A percentile compares a stretch with the other conserved stretches of the same genome.
Evolutionary conservation across 73 alveolate species (phyloP).

Genomic region (Blepharisma japonicum): DNA sequence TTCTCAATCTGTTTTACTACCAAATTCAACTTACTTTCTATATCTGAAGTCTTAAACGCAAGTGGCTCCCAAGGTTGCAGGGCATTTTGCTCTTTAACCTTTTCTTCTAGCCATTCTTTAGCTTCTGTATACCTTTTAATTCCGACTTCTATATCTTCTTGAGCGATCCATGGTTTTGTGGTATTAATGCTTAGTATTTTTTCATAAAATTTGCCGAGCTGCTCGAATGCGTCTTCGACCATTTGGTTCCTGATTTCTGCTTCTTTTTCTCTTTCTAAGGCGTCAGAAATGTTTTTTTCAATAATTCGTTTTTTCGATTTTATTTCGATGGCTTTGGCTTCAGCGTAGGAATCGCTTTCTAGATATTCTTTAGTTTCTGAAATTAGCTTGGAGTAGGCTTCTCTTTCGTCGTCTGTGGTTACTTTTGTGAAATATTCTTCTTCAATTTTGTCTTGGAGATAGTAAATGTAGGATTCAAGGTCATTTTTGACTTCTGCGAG

Average conservation of each 20-base stretch:
- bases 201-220: too few relatives aligned
- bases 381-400: background rate
- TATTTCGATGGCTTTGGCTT: background rate
- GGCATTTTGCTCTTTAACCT: background rate
- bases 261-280: conserved; percentile 19
- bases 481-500: conserved; percentile 9
- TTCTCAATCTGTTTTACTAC: conserved; percentile 14
- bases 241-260: background rate
- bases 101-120: conserved; percentile 2
- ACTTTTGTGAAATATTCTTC: background rate
- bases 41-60: background rate
- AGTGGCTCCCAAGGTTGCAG: conserved; percentile 1
- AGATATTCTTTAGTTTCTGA: background rate
- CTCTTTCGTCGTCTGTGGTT: background rate
- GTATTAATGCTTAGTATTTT: background rate
- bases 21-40: background rate
- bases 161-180: conserved; percentile 14
- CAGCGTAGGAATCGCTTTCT: background rate
- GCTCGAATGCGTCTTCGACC: background rate
- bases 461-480: conserved; percentile 17
- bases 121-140: background rate
- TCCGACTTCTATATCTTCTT: background rate
- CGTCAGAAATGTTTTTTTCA: background rate
- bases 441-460: conserved; percentile 1
- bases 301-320: background rate